Evolutionary conservation across 192 early-diverging fungal species (phyloP), one percentile per base, ranked within the genome.

Genomic region (Rhizophlyctis rosea): DNA sequence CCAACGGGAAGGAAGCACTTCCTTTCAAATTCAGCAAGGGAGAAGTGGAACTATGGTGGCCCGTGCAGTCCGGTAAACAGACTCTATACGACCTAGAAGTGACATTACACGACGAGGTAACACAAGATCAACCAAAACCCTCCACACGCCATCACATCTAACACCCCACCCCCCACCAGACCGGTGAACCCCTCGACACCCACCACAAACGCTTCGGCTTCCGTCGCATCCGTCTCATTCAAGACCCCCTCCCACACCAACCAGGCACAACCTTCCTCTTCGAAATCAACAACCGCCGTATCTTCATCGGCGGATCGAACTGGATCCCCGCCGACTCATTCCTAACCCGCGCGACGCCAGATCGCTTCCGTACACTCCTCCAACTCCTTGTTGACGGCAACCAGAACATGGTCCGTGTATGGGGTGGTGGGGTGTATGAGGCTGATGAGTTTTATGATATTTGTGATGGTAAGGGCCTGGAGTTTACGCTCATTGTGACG

Each of bases 261-360:
- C 39, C 34, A 14, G 78, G 78, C 14, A 63, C 59, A 21, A 47
- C 60, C 4, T 85, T 85, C 61, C 71, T 65, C 36, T 85, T 85
- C 57, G 44, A 50, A 0, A 60, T 85, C 34, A 85, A 85, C 70
- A 68, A 56, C 13, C 3, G 50, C 2, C 66, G 66, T 31, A 51
- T 85, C 1, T 81, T 76, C 51, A 54, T 59, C 7, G 74, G 67
- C 21, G 83, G 83, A 0, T 53, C 70, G 14, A 86, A 86, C 53
- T 85, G 82, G 83, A 83, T 79, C 47, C 80, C 76, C 3, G 76
- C 75, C 1, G 70, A 77, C 54, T 60, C 61, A 25, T 67, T 77
- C 58, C 11, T 48, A n/a, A 48, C 57, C 21, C 33, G 57, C 33
- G 53, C 23, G 13, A 59, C 57, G 14, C 7, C 33, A 11, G 62